These are phyloP conservation scores for Betula pendula DNA, from an alignment of 306 rosid genomes.

Conservation along the genomic window DNA sequence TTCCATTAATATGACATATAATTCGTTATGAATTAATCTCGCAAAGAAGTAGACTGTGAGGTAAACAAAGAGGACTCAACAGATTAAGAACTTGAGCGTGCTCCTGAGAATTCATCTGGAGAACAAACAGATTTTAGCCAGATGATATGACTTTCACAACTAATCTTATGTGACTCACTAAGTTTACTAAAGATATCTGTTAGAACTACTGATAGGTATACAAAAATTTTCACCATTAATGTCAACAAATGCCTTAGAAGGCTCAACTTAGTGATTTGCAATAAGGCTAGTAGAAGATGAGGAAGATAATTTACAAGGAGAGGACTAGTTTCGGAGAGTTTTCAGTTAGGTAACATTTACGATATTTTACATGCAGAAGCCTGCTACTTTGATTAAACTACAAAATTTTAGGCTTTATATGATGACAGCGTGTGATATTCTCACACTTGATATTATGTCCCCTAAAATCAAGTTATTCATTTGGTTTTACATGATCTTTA, in stretches of 20 bases:
- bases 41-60: background rate
- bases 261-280: background rate
- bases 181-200: background rate
- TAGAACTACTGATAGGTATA: background rate
- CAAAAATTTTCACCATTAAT: background rate
- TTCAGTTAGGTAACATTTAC: background rate
- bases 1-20: background rate
- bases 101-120: background rate
- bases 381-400: background rate
- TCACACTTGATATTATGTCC: background rate
- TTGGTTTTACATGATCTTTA: background rate
- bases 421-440: background rate
- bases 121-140: conserved; percentile 1
- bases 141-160: background rate
- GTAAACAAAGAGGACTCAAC: background rate
- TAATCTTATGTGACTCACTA: background rate
- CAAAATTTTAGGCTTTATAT: background rate
- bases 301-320: background rate
- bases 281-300: background rate
- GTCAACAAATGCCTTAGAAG: too few relatives aligned
- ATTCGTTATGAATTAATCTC: background rate
- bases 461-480: background rate
- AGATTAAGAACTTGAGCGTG: conserved; percentile 1
- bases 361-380: background rate
- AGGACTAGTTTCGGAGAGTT: background rate